phyloP scores from a whole-genome alignment of 176 grass and related monocot genomes.

The Triticum timopheevii region DNA sequence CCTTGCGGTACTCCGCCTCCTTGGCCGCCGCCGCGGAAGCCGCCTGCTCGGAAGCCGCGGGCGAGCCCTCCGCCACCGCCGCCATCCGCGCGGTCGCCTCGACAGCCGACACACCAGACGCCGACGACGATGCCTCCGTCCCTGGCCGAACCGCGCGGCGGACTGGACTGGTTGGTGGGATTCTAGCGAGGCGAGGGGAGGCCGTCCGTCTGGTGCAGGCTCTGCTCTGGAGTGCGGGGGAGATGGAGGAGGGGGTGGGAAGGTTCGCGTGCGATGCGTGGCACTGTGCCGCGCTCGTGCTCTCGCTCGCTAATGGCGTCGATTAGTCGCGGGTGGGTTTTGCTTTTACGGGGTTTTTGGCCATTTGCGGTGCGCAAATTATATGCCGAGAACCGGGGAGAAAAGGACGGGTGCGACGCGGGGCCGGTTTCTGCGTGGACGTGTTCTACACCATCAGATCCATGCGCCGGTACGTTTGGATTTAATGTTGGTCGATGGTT shows the following conservation, averaged over 20 bases:
- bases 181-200: constrained; percentile 22
- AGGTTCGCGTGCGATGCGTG: background rate
- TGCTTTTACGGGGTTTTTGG: constrained; percentile 49
- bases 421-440: background rate
- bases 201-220: background rate
- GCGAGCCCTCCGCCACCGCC: constrained; percentile 60
- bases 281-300: constrained; percentile 17
- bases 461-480: background rate
- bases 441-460: background rate
- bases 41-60: background rate
- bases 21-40: constrained; percentile 15
- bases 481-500: too few relatives aligned
- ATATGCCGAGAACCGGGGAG: background rate
- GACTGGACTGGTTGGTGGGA: constrained; percentile 6
- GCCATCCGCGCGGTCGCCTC: constrained; percentile 49
- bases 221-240: background rate
- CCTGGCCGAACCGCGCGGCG: constrained; percentile 35
- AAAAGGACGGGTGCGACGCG: constrained; percentile 24
- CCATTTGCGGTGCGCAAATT: constrained; percentile 31
- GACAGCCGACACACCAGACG: background rate
- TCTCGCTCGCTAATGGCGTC: constrained; percentile 44
- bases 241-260: background rate
- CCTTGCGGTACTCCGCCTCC: constrained; percentile 62
- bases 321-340: constrained; percentile 41
- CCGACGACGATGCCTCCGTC: background rate